Conservation (phyloP, 176 grass and related monocot genomes). For the Oryza rufipogon region DNA sequence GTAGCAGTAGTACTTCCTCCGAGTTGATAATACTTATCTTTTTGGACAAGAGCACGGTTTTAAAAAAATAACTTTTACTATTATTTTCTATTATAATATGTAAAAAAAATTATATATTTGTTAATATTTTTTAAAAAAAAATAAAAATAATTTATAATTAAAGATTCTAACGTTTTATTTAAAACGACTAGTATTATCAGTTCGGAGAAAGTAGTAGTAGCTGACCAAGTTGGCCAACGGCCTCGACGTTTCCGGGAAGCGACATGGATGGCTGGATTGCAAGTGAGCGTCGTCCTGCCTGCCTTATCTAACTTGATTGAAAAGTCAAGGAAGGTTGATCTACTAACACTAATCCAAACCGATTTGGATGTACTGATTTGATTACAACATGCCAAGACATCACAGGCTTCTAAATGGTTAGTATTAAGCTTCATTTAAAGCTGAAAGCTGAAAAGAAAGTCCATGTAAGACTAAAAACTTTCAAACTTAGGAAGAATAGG, state of each 20-base stretch:
- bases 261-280: background rate
- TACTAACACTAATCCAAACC: background rate
- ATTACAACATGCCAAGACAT: background rate
- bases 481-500: background rate
- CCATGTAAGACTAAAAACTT: background rate
- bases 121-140: too few species aligned
- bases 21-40: too few species aligned
- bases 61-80: too few species aligned
- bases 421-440: background rate
- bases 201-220: background rate
- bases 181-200: too few species aligned
- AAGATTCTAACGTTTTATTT: too few species aligned
- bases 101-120: too few species aligned
- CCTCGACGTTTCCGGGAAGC: constrained; percentile 35
- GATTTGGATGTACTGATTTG: background rate
- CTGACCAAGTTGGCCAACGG: background rate
- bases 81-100: too few species aligned
- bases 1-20: too few species aligned
- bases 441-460: background rate
- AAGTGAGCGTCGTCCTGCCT: constrained; percentile 20
- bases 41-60: too few species aligned
- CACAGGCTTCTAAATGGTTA: background rate
- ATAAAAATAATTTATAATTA: too few species aligned
- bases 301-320: constrained; percentile 36
- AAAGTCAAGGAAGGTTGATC: constrained; percentile 43